Evolutionary conservation across 768 basidiomycete genomes (phyloP).

Genomic region (Termitomyces sp.): DNA sequence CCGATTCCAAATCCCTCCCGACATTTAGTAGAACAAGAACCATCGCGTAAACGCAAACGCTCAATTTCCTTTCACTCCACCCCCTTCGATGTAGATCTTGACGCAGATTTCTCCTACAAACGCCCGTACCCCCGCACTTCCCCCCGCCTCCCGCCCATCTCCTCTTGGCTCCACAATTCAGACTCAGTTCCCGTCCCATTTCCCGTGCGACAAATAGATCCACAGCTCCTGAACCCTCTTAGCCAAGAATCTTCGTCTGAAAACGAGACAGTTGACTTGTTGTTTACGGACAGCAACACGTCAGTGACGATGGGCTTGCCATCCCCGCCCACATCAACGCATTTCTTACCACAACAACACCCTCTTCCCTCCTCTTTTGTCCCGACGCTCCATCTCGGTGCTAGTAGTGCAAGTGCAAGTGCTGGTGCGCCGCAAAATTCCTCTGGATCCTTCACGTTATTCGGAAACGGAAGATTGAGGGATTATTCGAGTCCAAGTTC

Average conservation of each 20-base stretch:
- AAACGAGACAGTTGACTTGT: not conserved
- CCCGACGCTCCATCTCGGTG: slow-evolving; percentile 6
- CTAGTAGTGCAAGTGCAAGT: not conserved
- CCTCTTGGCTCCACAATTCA: slow-evolving; percentile 48
- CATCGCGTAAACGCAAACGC: not conserved
- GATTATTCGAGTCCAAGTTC: not conserved
- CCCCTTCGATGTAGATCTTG: not conserved
- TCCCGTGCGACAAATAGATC: slow-evolving; percentile 20
- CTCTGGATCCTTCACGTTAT: not conserved
- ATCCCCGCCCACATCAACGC: slow-evolving; percentile 6
- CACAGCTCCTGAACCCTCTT: slow-evolving; percentile 22
- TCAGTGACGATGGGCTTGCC: slow-evolving; percentile 35
- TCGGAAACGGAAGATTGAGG: not conserved
- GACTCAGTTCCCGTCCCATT: slow-evolving; percentile 10
- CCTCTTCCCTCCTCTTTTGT: not conserved
- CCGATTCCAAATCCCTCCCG: not conserved
- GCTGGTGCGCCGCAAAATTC: not conserved
- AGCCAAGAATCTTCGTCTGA: slow-evolving; percentile 15
- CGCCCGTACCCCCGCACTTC: slow-evolving; percentile 3
- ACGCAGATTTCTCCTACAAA: slow-evolving; percentile 4
- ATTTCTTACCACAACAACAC: not conserved
- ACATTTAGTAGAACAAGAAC: not conserved
- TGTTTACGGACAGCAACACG: not conserved
- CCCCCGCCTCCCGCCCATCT: slow-evolving; percentile 57
- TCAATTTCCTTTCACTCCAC: not conserved